These are phyloP conservation scores for Lactarius pseudohatsudake DNA, from an alignment of 768 basidiomycete species.

Conservation along the genomic window DNA sequence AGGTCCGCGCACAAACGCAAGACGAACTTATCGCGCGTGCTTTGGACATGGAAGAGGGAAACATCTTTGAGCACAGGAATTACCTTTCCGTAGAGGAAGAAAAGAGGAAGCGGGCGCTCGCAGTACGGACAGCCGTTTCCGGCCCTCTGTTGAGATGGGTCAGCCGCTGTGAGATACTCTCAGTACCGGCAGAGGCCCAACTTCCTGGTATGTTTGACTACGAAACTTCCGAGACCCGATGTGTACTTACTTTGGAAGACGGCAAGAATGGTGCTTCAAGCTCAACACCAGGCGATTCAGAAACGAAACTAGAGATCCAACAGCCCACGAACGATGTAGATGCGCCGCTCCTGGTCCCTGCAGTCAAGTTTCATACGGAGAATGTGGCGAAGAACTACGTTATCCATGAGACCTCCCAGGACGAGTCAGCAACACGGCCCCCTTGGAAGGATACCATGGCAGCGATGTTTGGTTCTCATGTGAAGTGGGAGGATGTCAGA, in stretches of 20 bases:
- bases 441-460: conserved; percentile 72
- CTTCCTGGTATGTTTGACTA: conserved; percentile 34
- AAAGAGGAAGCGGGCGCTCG: conserved; percentile 66
- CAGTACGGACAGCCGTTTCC: conserved; percentile 57
- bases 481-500: conserved; percentile 72
- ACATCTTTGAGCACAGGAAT: conserved; percentile 72
- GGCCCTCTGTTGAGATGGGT: conserved; percentile 74
- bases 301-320: neutral
- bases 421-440: conserved; percentile 48
- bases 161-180: conserved; percentile 60
- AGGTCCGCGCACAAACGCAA: conserved; percentile 61
- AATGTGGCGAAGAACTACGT: conserved; percentile 68
- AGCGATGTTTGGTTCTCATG: conserved; percentile 83
- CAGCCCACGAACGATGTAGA: conserved; percentile 3
- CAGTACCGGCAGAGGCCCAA: conserved; percentile 38
- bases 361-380: conserved; percentile 36
- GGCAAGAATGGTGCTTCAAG: neutral
- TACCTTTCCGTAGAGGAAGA: conserved; percentile 82
- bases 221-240: neutral
- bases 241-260: conserved; percentile 10
- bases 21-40: conserved; percentile 83
- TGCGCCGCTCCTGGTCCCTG: neutral
- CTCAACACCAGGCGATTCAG: neutral
- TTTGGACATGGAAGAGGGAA: conserved; percentile 84
- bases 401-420: conserved; percentile 59